These are phyloP conservation scores for Rostrohypoxylon terebratum DNA, from an alignment of 495 filamentous ascomycete species.

Conservation along the genomic window DNA sequence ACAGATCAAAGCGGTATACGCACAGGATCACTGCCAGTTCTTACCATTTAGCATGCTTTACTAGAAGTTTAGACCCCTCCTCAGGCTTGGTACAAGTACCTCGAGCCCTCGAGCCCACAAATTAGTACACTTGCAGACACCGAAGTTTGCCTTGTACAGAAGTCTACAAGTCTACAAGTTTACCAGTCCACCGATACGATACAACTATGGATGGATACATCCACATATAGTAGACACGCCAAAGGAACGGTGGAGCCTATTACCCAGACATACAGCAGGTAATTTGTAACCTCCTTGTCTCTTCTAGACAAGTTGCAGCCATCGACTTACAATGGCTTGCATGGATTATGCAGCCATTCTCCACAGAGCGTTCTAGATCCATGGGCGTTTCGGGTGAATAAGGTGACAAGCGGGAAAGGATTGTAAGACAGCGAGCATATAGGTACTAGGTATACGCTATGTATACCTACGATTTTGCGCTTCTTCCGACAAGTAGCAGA, in stretches of 20 bases:
- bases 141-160: conserved; percentile 47
- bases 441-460: conserved; percentile 6
- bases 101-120: conserved; percentile 40
- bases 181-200: conserved; percentile 5
- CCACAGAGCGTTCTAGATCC: conserved; percentile 47
- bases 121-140: conserved; percentile 45
- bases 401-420: conserved; percentile 45
- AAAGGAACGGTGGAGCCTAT: conserved; percentile 44
- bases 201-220: too few relatives aligned
- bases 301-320: conserved; percentile 43
- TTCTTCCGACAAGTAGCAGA: conserved; percentile 33
- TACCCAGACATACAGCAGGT: conserved; percentile 40
- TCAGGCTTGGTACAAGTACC: conserved; percentile 20
- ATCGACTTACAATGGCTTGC: conserved; percentile 47
- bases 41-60: conserved; percentile 26
- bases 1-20: conserved; percentile 44
- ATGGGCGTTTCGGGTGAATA: conserved; percentile 45
- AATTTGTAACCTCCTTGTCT: conserved; percentile 47
- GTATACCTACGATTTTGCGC: conserved; percentile 12
- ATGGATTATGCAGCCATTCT: conserved; percentile 39
- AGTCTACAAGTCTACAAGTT: conserved; percentile 33
- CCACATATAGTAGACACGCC: conserved; percentile 10
- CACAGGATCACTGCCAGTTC: conserved; percentile 30
- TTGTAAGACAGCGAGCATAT: conserved; percentile 36
- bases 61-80: conserved; percentile 23